Base-by-base conservation (phyloP, 1,284 basidiomycete genomes). In the Pterulicium gracile region DNA sequence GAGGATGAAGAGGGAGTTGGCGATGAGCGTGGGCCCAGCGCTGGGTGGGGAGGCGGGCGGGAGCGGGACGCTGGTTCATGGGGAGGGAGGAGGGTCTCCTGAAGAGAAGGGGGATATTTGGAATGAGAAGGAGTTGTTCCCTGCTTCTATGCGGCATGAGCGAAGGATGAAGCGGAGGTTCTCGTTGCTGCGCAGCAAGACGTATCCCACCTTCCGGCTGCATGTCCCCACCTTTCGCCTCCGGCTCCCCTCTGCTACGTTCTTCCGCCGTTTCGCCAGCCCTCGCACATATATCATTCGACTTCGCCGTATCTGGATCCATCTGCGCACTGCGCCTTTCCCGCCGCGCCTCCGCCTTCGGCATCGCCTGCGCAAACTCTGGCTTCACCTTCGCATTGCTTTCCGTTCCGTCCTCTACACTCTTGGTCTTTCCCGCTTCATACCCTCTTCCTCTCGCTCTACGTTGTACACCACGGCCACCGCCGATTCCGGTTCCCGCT, bases 1-100 rank as follows among this genome's bases (percentile, higher is more conserved):
- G 60, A 67, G 19, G 62, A 56, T 39, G 53, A 51, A 35, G 49
- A 54, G 47, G 42, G 50, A 44, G 15, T 49, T 47, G 35, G 47
- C 47, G 5, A 41, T 24, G 32, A 46, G 43, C 10, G 7, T 17
- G 18, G 39, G 18, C 10, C 39, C 39, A 10, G 10, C 7, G 39
- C 27, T 20, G 21, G 18, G 42, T 22, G 24, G 19, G n/a, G 46
- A 39, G 21, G 46, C 42, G 19, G 47, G 43, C 15, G 40, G 3
- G 10, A 41, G 19, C 17, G n/a, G 17, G 10, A 32, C 27, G 10
- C 7, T 32, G 7, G 27, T 32, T n/a, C 10, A 32, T 10, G 27
- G 27, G 27, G 27, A 32, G 27, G n/a, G n/a, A 32, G 27, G 27
- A 10, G 27, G 27, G 7, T 10, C 10, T 32, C 27, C 27, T 32